These are phyloP conservation scores for Globisporangium paddicum DNA, from an alignment of 352 stramenopile genomes.

Conservation along the genomic window DNA sequence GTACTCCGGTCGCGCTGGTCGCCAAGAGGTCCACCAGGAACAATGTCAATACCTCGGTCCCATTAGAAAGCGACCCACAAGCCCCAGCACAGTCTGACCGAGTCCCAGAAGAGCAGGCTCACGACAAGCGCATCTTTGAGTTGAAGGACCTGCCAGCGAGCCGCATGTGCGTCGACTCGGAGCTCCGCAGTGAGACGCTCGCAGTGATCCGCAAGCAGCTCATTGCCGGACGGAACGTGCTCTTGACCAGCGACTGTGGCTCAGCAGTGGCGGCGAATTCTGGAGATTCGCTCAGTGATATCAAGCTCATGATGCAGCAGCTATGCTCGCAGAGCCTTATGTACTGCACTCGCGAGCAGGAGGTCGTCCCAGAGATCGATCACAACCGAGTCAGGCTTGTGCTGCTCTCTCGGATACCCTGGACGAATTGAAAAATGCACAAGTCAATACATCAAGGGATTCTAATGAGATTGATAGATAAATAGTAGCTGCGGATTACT, in stretches of 20 bases:
- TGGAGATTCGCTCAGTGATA: constrained; percentile 6
- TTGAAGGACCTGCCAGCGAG: constrained; percentile 12
- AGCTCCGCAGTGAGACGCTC: constrained; percentile 27
- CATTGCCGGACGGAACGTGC: constrained; percentile 22
- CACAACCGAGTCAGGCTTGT: neutral
- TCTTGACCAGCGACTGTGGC: constrained; percentile 18
- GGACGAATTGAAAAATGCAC: neutral
- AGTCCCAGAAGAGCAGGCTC: neutral
- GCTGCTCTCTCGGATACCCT: constrained; percentile 1
- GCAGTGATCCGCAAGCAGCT: constrained; percentile 31
- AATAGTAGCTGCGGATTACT: too few relatives aligned
- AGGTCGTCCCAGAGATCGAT: constrained; percentile 27
- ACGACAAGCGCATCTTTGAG: neutral
- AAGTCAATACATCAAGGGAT: too few relatives aligned
- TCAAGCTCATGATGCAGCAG: constrained; percentile 42
- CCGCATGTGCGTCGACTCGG: constrained; percentile 11
- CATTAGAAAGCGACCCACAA: too few relatives aligned
- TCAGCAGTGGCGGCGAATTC: neutral
- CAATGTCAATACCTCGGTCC: too few relatives aligned
- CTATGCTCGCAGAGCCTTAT: constrained; percentile 44
- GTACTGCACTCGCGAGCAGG: constrained; percentile 39
- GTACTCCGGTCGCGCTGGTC: neutral
- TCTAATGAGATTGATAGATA: too few relatives aligned
- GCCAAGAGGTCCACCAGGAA: neutral
- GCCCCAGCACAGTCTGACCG: neutral